Conservation (phyloP, 805 yeast species). For the Ogataea kodamae region DNA sequence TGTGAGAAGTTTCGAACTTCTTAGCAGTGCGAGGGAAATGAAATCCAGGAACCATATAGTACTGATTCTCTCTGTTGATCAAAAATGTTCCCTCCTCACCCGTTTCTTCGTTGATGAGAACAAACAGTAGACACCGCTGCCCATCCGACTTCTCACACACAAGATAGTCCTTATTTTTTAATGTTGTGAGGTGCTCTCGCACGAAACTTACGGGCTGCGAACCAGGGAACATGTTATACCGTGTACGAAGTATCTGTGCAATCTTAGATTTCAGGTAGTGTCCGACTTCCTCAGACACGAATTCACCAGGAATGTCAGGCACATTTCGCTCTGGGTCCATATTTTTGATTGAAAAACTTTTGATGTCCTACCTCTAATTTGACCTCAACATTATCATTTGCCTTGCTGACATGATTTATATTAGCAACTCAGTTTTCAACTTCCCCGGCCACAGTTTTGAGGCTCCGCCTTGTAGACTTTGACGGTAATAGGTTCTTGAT, state of each 20-base stretch:
- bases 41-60: slow-evolving; percentile 72
- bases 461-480: too few species aligned
- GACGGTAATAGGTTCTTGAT: too few species aligned
- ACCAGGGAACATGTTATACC: slow-evolving; percentile 71
- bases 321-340: slow-evolving; percentile 44
- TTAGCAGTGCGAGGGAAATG: slow-evolving; percentile 66
- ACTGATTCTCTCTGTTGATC: slow-evolving; percentile 86
- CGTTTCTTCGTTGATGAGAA: slow-evolving; percentile 55
- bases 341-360: slow-evolving; percentile 2
- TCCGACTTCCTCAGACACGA: slow-evolving; percentile 69
- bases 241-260: slow-evolving; percentile 55
- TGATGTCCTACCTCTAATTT: not conserved
- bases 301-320: slow-evolving; percentile 84
- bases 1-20: slow-evolving; percentile 60
- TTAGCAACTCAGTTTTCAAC: too few species aligned
- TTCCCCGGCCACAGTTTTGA: too few species aligned
- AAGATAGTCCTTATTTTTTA: slow-evolving; percentile 71
- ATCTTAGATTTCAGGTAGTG: slow-evolving; percentile 66
- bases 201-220: slow-evolving; percentile 94
- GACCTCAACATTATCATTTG: too few species aligned
- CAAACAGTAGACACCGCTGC: slow-evolving; percentile 72
- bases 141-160: slow-evolving; percentile 98
- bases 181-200: slow-evolving; percentile 63
- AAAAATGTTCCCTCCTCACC: slow-evolving; percentile 86
- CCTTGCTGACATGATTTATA: too few species aligned